Base-by-base conservation (phyloP, 257 asterid genomes). In the Handroanthus guayacan region DNA sequence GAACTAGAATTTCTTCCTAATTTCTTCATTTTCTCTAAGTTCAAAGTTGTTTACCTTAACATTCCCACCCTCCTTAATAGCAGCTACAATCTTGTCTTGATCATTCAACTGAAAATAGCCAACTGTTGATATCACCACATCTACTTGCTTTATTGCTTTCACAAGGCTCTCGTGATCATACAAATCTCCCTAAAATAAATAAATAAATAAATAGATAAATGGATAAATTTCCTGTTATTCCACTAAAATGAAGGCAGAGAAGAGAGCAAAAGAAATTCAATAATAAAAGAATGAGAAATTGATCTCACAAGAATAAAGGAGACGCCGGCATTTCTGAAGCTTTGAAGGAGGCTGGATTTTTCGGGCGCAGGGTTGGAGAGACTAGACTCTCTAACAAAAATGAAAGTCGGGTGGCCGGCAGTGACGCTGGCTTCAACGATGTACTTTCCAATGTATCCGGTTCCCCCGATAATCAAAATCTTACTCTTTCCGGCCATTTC, bases 361-460 rank as follows among this genome's bases (percentile, higher is more conserved):
- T 71, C 20, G 2, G 88, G 78, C 20, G 80, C 62, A 5, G 87
- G 87, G 64, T 76, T 55, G 36, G 88, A 75, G 79, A 85, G 84
- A 44, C 87, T 75, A 71, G 85, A 78, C 6, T 83, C 79, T 65
- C 91, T 68, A 5, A 89, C 55, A 38, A 85, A 57, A 61, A 78
- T 41, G 82, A 83, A 86, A 36, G 94, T 89, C 0, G 86, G 81
- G 66, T 86, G 89, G 13, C 83, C 90, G 65, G 77, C 82, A 13
- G 41, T 75, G 36, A 78, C 78, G 75, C 87, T 81, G 51, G 90
- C 85, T 63, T 78, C 85, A 0, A 88, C 90, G 41, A 88, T 73
- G 88, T 81, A 85, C 48, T 86, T 89, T 5, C 94, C 91, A 66
- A 89, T 89, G 89, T 83, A 80, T 62, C 94, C 91, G 18, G 89